Base-by-base conservation (phyloP, 192 early-diverging fungal species). In the Glomus cerebriforme region DNA sequence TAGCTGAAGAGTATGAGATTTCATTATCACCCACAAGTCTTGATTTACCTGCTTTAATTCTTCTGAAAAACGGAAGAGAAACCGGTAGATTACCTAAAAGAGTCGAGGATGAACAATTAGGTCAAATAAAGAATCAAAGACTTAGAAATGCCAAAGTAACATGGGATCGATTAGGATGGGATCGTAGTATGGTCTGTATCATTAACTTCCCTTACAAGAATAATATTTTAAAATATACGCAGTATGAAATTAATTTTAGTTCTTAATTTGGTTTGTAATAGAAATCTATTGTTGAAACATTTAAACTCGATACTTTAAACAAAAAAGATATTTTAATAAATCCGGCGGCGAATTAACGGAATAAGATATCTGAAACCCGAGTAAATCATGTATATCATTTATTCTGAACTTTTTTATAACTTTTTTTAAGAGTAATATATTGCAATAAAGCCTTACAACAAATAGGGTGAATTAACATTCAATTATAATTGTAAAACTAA, bases 11-110 rank as follows among this genome's bases (percentile, higher is more conserved):
- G 59, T 88, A 85, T 78, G 81, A 82, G 45, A 82, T 90, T 58
- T 87, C 83, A 64, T 65, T 85, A 64, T 84, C 82, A 31, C 83
- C 88, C 1, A 84, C 88, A 3, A 85, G 85, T 7, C 79, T 90
- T 58, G 88, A 90, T 79, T 58, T 90, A 1, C 88, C 88, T 37
- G 87, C 88, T 3, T 62, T 90, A 34, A 82, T 88, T 34, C 69
- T 88, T 24, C 83, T 90, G 59, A 86, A 90, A 67, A 75, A 90
- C 64, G 87, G 88, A 39, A 81, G 77, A 34, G 82, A 86, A 34
- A 62, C 84, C 43, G 82, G 79, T 45, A 80, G 87, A 49, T 78
- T 90, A 12, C 88, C 88, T 7, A 75, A 84, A 37, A 80, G 85
- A 15, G 54, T 82, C 19, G 74, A 79, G 2, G 82, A 81, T 45